Evolutionary conservation across 306 rosid species (phyloP), one percentile per base, ranked within the genome.

Genomic region (Purshia tridentata): DNA sequence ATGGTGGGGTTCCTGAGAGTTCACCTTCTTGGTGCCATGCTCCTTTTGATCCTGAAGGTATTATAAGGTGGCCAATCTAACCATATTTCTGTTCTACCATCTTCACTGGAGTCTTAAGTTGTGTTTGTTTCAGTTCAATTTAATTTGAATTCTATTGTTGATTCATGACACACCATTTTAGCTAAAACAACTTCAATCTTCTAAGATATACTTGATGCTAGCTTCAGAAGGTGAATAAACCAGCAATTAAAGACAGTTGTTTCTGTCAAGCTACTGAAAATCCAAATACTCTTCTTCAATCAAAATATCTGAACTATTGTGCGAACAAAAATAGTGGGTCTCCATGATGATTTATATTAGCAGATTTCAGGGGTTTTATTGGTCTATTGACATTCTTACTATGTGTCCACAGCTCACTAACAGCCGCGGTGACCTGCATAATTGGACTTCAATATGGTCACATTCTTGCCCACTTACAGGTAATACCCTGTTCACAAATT

Each of bases 361-460:
- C 19, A 52, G 57, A 8, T 20, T 52, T 52, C 57, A 15, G 57
- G 57, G 57, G 18, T 20, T 5, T 52, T 45, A 74, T 56, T 44
- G 56, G 9, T 52, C 80, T 73, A 4, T 62, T 69, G 76, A 67
- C 72, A 19, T 76, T 53, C 72, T 76, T 76, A 72, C 16, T 56
- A 19, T 65, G 64, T 76, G 69, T 73, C 75, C 70, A 47, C 88
- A 93, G 98, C 81, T 84, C 97, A 68, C 56, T 93, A 86, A 86
- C 96, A 50, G 93, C 98, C 29, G 88, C 97, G 49, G 96, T 88
- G 69, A 84, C 98, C 15, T 91, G 97, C 88, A 89, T 93, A 74
- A 79, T 93, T 82, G 98, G 98, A 76, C 97, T 93, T 73, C 98
- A 93, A 72, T 93, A 86, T 66, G 98, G 98, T 72, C 98, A 93